Percentiles rank a stretch among this genome's conserved stretches.
These are phyloP conservation scores for Aspergillus neoniger DNA, from an alignment of 2,329 filamentous ascomycete species.

Conservation along the genomic window DNA sequence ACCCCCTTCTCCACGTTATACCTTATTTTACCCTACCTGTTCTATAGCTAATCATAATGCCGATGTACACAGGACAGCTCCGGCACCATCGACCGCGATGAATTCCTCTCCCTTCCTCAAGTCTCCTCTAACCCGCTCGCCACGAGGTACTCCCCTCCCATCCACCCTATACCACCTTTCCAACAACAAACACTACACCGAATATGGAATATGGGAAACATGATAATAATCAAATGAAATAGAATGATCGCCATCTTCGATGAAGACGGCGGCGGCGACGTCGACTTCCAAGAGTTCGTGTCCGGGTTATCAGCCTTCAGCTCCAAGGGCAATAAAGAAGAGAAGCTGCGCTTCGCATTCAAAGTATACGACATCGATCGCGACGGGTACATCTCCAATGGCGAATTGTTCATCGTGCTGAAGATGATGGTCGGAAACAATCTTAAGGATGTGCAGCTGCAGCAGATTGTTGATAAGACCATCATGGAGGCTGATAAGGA, in stretches of 20 bases:
- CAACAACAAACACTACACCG: not conserved
- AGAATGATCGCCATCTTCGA: constrained; percentile 99
- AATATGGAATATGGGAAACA: not conserved
- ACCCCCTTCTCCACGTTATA: not conserved
- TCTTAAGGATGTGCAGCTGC: constrained; percentile 96
- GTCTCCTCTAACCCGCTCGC: constrained; percentile 97
- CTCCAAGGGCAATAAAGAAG: constrained; percentile 97
- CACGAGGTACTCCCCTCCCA: constrained; percentile 65
- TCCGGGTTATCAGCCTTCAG: constrained; percentile 93
- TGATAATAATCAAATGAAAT: constrained; percentile 11
- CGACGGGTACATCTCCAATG: constrained; percentile 97
- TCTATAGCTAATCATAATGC: not conserved
- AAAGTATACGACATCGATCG: constrained; percentile 99
- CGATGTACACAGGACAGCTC: constrained; percentile 75
- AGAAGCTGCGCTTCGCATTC: constrained; percentile 97
- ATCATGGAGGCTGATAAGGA: constrained; percentile 99
- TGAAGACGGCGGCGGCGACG: constrained; percentile 94
- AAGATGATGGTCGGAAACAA: constrained; percentile 99
- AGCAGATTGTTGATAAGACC: constrained; percentile 99
- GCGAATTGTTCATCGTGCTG: constrained; percentile 96
- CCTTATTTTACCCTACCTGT: not conserved
- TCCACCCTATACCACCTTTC: not conserved
- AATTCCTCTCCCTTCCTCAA: constrained; percentile 95
- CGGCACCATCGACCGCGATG: constrained; percentile 96
- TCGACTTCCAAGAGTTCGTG: constrained; percentile 99